Evolutionary conservation across 1,284 basidiomycete genomes (phyloP).

Genomic region (Apiotrichum veenhuisii): DNA sequence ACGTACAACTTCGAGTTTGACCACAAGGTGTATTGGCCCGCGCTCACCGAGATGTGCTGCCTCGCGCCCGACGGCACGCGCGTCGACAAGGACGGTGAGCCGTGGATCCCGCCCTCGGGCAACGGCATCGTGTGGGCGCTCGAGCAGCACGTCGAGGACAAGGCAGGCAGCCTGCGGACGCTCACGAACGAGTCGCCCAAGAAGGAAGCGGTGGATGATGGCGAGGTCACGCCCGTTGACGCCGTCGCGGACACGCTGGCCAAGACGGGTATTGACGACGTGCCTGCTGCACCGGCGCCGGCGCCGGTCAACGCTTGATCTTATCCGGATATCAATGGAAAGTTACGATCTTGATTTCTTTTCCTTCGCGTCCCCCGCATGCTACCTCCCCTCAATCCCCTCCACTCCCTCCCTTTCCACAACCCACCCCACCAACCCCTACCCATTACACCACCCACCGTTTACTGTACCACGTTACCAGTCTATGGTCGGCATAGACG

Average conservation of each 20-base stretch:
- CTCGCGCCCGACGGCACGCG: slow-evolving; percentile 41
- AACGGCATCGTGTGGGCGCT: slow-evolving; percentile 46
- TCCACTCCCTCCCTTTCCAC: too few species aligned
- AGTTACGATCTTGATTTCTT: too few species aligned
- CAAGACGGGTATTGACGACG: neutral
- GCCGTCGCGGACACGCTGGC: neutral
- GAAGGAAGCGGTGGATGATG: neutral
- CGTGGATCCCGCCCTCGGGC: slow-evolving; percentile 38
- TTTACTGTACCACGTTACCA: neutral
- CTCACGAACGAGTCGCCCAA: neutral
- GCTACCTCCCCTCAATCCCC: too few species aligned
- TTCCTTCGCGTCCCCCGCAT: too few species aligned
- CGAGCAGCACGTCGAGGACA: slow-evolving; percentile 24
- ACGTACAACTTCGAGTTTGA: slow-evolving; percentile 73
- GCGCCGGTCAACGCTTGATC: neutral
- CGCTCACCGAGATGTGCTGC: slow-evolving; percentile 58
- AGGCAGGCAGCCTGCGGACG: neutral
- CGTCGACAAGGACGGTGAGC: slow-evolving; percentile 36
- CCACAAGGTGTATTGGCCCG: slow-evolving; percentile 70
- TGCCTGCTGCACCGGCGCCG: neutral
- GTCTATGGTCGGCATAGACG: neutral
- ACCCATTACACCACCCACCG: too few species aligned
- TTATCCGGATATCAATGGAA: too few species aligned
- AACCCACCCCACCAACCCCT: too few species aligned
- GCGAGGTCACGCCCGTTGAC: neutral